A percentile compares a stretch with the other conserved stretches of the same genome.
These are phyloP conservation scores for Acorus calamus DNA, from an alignment of 106 monocot species.

Conservation along the genomic window DNA sequence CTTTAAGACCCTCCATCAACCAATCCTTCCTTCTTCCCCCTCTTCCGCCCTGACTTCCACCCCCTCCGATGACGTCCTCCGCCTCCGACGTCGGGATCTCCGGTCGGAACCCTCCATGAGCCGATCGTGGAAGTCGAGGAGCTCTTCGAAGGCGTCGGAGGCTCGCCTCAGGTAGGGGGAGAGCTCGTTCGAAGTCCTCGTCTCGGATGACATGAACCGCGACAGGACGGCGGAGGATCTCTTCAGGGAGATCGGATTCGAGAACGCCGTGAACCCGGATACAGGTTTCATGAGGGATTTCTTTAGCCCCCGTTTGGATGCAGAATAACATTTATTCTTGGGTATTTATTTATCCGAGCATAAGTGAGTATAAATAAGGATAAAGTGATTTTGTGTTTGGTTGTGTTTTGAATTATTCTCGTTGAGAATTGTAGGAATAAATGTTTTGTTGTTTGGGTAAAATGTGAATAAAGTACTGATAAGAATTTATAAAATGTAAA, in stretches of 20 bases:
- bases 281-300: conserved; percentile 31
- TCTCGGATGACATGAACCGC: conserved; percentile 28
- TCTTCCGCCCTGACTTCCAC: background rate
- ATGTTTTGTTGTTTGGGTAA: no score
- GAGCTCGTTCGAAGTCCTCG: conserved; percentile 21
- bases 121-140: conserved; percentile 21
- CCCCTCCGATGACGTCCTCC: background rate
- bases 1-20: no score
- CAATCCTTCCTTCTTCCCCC: background rate
- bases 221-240: conserved; percentile 24
- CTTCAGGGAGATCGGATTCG: conserved; percentile 25
- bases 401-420: no score
- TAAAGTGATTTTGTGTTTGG: no score
- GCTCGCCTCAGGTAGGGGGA: conserved; percentile 31
- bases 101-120: background rate
- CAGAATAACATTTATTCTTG: no score
- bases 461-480: no score
- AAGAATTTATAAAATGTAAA: no score
- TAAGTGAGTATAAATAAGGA: no score
- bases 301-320: no score
- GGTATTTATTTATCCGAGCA: no score
- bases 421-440: no score
- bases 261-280: conserved; percentile 16
- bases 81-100: background rate
- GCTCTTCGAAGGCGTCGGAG: conserved; percentile 32